A percentile compares a stretch with the other conserved stretches of the same genome.
Evolutionary conservation across 192 early-diverging fungal genomes (phyloP).

Genomic region (Borealophlyctis nickersoniae): DNA sequence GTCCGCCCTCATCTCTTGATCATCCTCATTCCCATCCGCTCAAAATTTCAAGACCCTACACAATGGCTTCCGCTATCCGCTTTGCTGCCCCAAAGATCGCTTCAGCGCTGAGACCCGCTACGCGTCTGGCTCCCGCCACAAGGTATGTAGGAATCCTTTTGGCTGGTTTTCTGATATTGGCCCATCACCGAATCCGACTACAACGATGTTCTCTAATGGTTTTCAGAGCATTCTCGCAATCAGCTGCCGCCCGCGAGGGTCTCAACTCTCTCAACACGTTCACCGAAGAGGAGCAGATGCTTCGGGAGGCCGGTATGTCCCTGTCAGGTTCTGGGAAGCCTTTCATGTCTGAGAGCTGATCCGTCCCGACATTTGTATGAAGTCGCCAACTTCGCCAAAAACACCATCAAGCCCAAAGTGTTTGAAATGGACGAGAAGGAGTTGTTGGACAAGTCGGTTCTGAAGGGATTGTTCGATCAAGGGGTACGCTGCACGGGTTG

Average conservation of each 20-base stretch:
- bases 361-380: constrained; percentile 2
- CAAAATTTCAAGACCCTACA: neutral
- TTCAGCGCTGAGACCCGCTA: no score
- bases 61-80: neutral
- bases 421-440: constrained; percentile 90
- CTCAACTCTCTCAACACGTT: constrained; percentile 68
- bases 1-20: neutral
- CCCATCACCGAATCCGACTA: no score
- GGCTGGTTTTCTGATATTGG: no score
- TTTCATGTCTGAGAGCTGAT: neutral
- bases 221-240: neutral
- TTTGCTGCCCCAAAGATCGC: no score
- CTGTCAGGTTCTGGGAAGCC: neutral
- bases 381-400: constrained; percentile 82
- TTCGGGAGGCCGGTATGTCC: constrained; percentile 69
- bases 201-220: neutral
- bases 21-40: neutral
- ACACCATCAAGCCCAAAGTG: constrained; percentile 81
- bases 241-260: neutral
- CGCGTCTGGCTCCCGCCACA: no score
- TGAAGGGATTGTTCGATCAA: constrained; percentile 84
- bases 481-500: constrained; percentile 58
- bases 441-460: constrained; percentile 69
- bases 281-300: constrained; percentile 84
- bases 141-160: no score